A percentile compares a stretch with the other conserved stretches of the same genome.
Conservation (phyloP, 805 yeast species). For the Ascoidea tarda region DNA sequence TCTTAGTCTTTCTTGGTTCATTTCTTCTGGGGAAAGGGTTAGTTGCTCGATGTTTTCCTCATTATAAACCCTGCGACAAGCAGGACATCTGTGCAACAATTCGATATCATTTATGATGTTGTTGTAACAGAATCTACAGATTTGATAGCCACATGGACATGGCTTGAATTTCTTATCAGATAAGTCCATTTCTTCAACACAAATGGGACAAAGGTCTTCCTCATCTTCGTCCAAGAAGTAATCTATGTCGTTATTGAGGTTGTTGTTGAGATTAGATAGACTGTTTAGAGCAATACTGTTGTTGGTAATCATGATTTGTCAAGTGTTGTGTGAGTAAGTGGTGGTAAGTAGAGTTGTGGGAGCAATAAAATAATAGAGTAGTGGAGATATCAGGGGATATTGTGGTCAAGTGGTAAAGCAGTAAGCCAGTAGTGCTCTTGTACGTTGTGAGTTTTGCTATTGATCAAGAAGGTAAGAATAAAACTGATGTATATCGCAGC, state of each 20-base stretch:
- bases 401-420: too few species aligned
- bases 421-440: too few species aligned
- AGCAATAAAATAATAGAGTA: too few species aligned
- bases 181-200: constrained; percentile 96
- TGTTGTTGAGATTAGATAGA: not conserved
- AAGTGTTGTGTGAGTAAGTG: too few species aligned
- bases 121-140: constrained; percentile 96
- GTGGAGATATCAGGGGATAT: too few species aligned
- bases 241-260: not conserved
- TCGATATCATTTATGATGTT: constrained; percentile 93
- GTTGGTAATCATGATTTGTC: too few species aligned
- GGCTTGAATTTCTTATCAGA: constrained; percentile 95
- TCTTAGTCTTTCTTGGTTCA: constrained; percentile 65
- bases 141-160: constrained; percentile 99
- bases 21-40: constrained; percentile 71
- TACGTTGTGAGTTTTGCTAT: too few species aligned
- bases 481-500: too few species aligned
- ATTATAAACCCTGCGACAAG: constrained; percentile 87
- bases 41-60: constrained; percentile 88
- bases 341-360: too few species aligned
- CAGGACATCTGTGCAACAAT: constrained; percentile 92
- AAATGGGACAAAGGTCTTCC: constrained; percentile 55
- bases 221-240: constrained; percentile 15
- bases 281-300: too few species aligned
- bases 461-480: too few species aligned